Percentiles rank a stretch among this genome's conserved stretches.
Conservation (phyloP, 352 stramenopile genomes). For the Globisporangium perplexum region DNA sequence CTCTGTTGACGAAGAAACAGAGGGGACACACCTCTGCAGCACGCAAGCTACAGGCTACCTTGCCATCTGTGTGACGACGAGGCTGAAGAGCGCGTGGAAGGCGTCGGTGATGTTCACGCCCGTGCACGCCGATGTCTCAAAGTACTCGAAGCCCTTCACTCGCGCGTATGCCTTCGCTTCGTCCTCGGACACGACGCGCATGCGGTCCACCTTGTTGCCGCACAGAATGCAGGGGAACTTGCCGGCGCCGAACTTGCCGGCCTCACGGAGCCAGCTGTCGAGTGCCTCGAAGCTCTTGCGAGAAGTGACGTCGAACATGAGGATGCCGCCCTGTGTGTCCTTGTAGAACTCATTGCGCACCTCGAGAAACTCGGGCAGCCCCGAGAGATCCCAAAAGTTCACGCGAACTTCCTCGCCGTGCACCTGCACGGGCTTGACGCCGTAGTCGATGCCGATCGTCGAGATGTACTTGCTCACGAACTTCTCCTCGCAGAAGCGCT, state of each 20-base stretch:
- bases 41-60: conserved; percentile 13
- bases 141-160: conserved; percentile 85
- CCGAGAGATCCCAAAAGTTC: conserved; percentile 95
- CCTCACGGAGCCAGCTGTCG: conserved; percentile 86
- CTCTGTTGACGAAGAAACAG: not conserved
- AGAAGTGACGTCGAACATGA: conserved; percentile 78
- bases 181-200: conserved; percentile 67
- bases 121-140: conserved; percentile 89
- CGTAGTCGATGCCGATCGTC: conserved; percentile 96
- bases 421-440: conserved; percentile 87
- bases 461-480: conserved; percentile 95
- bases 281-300: conserved; percentile 82
- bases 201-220: conserved; percentile 89
- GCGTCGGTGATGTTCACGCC: conserved; percentile 82
- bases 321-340: conserved; percentile 77
- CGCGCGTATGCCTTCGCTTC: conserved; percentile 72
- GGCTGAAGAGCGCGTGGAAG: conserved; percentile 79
- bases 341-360: conserved; percentile 98
- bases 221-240: conserved; percentile 87
- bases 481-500: conserved; percentile 94
- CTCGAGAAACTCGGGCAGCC: conserved; percentile 91
- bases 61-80: conserved; percentile 37
- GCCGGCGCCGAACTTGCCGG: conserved; percentile 81
- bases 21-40: not conserved
- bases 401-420: conserved; percentile 71